Percentiles rank a stretch among this genome's conserved stretches.
These are phyloP conservation scores for Arthromyces matolae DNA, from an alignment of 768 basidiomycete genomes.

Conservation along the genomic window DNA sequence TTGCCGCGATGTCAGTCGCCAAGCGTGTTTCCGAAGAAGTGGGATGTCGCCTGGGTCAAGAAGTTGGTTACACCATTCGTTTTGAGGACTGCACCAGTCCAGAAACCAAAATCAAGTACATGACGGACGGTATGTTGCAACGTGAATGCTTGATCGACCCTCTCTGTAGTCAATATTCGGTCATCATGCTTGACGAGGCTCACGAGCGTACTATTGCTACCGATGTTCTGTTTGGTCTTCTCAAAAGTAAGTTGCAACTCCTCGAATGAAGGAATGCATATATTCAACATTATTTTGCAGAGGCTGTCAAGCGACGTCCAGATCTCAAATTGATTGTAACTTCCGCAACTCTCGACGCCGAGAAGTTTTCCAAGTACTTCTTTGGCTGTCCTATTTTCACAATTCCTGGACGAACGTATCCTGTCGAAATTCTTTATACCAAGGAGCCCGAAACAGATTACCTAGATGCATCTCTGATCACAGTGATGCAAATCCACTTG, in stretches of 20 bases:
- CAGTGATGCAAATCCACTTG: slow-evolving; percentile 98
- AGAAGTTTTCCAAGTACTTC: slow-evolving; percentile 99
- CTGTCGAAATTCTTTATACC: slow-evolving; percentile 96
- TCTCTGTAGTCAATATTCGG: slow-evolving; percentile 86
- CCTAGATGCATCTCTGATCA: slow-evolving; percentile 95
- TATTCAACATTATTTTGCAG: slow-evolving; percentile 39
- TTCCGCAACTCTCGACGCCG: slow-evolving; percentile 97
- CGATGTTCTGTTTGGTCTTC: slow-evolving; percentile 92
- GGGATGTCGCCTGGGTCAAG: slow-evolving; percentile 93
- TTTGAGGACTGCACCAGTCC: slow-evolving; percentile 99
- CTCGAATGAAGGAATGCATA: neutral
- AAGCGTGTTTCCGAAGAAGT: slow-evolving; percentile 99
- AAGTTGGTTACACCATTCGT: slow-evolving; percentile 98
- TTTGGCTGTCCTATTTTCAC: slow-evolving; percentile 99
- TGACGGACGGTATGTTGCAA: slow-evolving; percentile 99
- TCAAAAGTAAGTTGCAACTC: slow-evolving; percentile 66
- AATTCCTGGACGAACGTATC: slow-evolving; percentile 99
- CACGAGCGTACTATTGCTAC: slow-evolving; percentile 99
- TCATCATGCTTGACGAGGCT: slow-evolving; percentile 98
- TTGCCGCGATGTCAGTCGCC: slow-evolving; percentile 98
- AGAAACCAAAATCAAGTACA: slow-evolving; percentile 99
- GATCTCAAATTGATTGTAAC: slow-evolving; percentile 98
- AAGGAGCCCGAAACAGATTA: slow-evolving; percentile 98
- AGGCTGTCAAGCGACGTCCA: slow-evolving; percentile 90
- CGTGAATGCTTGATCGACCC: slow-evolving; percentile 97